These are phyloP conservation scores for Tulasnella sp. DNA, from an alignment of 768 basidiomycete species.

Conservation along the genomic window DNA sequence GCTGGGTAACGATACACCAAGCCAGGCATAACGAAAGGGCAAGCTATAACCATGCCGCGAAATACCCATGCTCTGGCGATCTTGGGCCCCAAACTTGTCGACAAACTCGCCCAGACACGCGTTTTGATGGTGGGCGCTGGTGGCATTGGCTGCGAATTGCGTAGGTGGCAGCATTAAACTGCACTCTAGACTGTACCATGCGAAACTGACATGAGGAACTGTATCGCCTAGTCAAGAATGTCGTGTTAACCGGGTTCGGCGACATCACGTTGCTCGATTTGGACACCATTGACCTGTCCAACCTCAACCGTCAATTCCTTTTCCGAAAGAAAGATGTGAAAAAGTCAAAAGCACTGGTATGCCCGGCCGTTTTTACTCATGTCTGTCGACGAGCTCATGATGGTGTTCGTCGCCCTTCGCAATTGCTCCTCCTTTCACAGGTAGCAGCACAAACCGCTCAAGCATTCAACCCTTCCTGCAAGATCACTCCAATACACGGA, in stretches of 20 bases:
- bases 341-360: constrained; percentile 84
- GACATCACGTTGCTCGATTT: constrained; percentile 88
- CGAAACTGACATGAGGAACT: not conserved
- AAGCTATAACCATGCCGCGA: constrained; percentile 18
- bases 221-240: constrained; percentile 70
- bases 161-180: constrained; percentile 37
- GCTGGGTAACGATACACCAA: not conserved
- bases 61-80: constrained; percentile 57
- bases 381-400: no score
- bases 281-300: constrained; percentile 97
- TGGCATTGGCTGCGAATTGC: constrained; percentile 92
- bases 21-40: no score
- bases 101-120: constrained; percentile 22
- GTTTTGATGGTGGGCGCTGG: constrained; percentile 88
- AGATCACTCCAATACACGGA: constrained; percentile 79
- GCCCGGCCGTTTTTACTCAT: no score
- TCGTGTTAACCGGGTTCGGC: constrained; percentile 86
- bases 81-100: constrained; percentile 60
- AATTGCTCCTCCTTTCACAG: constrained; percentile 26
- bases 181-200: not conserved
- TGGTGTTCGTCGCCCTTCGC: no score
- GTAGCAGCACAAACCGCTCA: constrained; percentile 74
- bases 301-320: constrained; percentile 92
- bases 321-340: constrained; percentile 97
- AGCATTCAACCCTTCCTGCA: constrained; percentile 79